Percentiles rank a stretch among this genome's conserved stretches.
phyloP scores from a whole-genome alignment of 805 yeast genomes.

The Barnettozyma botsteinii region DNA sequence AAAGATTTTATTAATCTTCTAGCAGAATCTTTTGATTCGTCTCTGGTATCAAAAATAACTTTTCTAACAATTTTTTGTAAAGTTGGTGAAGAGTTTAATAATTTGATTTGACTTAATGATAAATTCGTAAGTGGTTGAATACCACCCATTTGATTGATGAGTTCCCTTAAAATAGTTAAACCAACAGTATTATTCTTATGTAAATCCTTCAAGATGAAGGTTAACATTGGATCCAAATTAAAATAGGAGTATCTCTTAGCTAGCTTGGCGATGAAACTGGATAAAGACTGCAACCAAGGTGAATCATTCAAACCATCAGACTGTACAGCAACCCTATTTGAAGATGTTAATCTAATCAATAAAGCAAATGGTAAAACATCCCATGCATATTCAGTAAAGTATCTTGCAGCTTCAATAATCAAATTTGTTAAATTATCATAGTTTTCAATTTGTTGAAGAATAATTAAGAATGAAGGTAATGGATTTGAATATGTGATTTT shows the following conservation, averaged over 20 bases:
- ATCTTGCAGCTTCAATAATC: constrained; percentile 71
- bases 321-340: constrained; percentile 61
- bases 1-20: constrained; percentile 42
- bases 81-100: constrained; percentile 59
- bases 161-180: constrained; percentile 58
- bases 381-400: constrained; percentile 75
- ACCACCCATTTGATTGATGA: constrained; percentile 73
- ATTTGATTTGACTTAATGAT: constrained; percentile 55
- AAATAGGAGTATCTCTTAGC: constrained; percentile 49
- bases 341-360: constrained; percentile 59
- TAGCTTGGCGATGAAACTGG: constrained; percentile 72
- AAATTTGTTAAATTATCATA: constrained; percentile 80
- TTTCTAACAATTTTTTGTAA: constrained; percentile 49
- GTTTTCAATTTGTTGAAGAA: constrained; percentile 81
- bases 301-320: constrained; percentile 74
- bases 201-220: constrained; percentile 56
- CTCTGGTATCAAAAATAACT: constrained; percentile 49
- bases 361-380: constrained; percentile 75
- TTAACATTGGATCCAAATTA: constrained; percentile 56
- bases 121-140: constrained; percentile 64
- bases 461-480: constrained; percentile 62
- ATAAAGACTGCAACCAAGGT: constrained; percentile 80
- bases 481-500: constrained; percentile 74
- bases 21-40: constrained; percentile 42
- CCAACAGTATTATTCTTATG: constrained; percentile 55